A percentile compares a stretch with the other conserved stretches of the same genome.
These are phyloP conservation scores for Lasiosphaeria ovina DNA, from an alignment of 495 filamentous ascomycete species.

Conservation along the genomic window DNA sequence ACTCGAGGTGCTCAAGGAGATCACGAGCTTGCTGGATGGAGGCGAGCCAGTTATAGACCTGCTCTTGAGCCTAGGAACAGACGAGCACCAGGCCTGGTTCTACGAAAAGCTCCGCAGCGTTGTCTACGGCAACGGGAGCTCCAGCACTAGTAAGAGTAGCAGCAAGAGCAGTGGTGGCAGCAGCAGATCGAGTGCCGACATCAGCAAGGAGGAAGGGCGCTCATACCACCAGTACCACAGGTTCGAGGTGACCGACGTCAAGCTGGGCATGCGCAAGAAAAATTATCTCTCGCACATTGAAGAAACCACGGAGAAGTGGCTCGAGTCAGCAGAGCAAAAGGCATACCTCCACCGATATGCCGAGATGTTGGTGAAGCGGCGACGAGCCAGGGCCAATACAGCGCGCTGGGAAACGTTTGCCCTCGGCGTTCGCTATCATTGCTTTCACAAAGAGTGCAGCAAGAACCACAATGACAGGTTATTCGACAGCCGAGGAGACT, in stretches of 20 bases:
- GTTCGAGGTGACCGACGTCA: slow-evolving; percentile 26
- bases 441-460: slow-evolving; percentile 25
- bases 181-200: slow-evolving; percentile 7
- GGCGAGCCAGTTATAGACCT: slow-evolving; percentile 29
- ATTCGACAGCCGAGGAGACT: slow-evolving; percentile 26
- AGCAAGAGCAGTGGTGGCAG: too few relatives aligned
- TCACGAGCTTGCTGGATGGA: slow-evolving; percentile 24
- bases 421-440: slow-evolving; percentile 30
- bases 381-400: slow-evolving; percentile 26
- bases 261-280: slow-evolving; percentile 24
- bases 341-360: slow-evolving; percentile 22
- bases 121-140: neutral
- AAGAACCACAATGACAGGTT: neutral
- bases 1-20: slow-evolving; percentile 30
- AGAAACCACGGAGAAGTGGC: slow-evolving; percentile 25
- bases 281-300: slow-evolving; percentile 28
- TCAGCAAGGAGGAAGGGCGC: slow-evolving; percentile 18
- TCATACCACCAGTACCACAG: slow-evolving; percentile 30
- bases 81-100: slow-evolving; percentile 35
- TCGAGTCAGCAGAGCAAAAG: slow-evolving; percentile 15
- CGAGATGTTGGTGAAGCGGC: slow-evolving; percentile 19
- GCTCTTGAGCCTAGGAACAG: slow-evolving; percentile 29
- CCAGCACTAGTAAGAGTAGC: neutral
- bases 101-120: slow-evolving; percentile 27
- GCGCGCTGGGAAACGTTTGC: slow-evolving; percentile 35